phyloP scores from a whole-genome alignment of 2,329 filamentous ascomycete species.

The Botrytis squamosa region DNA sequence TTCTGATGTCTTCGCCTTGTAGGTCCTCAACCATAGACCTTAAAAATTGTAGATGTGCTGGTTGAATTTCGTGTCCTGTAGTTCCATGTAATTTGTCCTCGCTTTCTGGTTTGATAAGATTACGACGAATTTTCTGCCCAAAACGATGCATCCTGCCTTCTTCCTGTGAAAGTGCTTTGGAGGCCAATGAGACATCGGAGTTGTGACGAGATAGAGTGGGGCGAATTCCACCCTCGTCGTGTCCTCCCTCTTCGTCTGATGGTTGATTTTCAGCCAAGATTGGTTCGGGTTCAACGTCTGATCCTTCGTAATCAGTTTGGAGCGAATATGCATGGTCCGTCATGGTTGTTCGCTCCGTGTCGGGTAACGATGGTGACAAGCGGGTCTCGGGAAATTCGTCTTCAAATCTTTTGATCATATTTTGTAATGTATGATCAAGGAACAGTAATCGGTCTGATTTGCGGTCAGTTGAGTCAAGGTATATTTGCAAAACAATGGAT shows the following conservation, averaged over 20 bases:
- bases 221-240: conserved; percentile 42
- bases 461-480: conserved; percentile 8
- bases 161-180: conserved; percentile 62
- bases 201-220: conserved; percentile 54
- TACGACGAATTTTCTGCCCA: conserved; percentile 63
- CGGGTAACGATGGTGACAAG: conserved; percentile 31
- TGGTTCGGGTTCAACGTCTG: conserved; percentile 30
- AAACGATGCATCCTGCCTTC: conserved; percentile 70
- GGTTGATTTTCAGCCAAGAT: conserved; percentile 32
- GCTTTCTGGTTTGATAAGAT: conserved; percentile 51
- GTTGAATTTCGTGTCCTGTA: conserved; percentile 43
- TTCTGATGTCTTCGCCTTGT: conserved; percentile 56
- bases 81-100: conserved; percentile 39
- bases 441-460: conserved; percentile 70
- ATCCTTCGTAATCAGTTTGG: conserved; percentile 24
- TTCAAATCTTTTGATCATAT: conserved; percentile 94
- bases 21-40: conserved; percentile 63
- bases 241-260: conserved; percentile 44
- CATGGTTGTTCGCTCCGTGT: conserved; percentile 4
- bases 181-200: conserved; percentile 67
- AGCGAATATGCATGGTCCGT: conserved; percentile 18
- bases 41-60: conserved; percentile 47
- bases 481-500: neutral
- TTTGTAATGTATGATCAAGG: conserved; percentile 81
- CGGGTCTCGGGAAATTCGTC: conserved; percentile 93